Conservation (phyloP, 2,329 filamentous ascomycete genomes). For the Didymella pomorum region DNA sequence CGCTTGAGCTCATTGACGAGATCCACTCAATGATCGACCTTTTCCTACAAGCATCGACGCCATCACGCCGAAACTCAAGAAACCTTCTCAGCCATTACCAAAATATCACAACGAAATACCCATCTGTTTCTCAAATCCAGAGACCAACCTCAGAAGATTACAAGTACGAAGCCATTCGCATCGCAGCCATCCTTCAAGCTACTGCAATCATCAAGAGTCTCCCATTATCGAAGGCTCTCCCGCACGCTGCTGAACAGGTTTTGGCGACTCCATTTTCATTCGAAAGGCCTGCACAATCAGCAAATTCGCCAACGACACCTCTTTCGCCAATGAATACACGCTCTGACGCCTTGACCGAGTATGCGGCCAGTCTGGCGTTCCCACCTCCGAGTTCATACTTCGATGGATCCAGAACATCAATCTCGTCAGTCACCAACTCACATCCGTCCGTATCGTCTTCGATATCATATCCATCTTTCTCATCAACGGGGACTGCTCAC, state of each 20-base stretch:
- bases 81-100: constrained; percentile 31
- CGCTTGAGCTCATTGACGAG: constrained; percentile 38
- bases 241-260: constrained; percentile 14
- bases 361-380: not conserved
- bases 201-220: constrained; percentile 39
- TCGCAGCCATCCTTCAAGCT: constrained; percentile 44
- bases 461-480: constrained; percentile 14
- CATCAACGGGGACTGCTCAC: constrained; percentile 19
- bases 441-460: constrained; percentile 6
- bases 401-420: constrained; percentile 8
- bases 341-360: constrained; percentile 28
- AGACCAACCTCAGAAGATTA: constrained; percentile 32
- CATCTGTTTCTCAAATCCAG: constrained; percentile 21
- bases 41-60: constrained; percentile 34
- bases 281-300: constrained; percentile 14
- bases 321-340: constrained; percentile 19
- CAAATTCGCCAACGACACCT: constrained; percentile 22
- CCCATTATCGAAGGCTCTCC: constrained; percentile 41
- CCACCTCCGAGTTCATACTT: constrained; percentile 16
- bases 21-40: constrained; percentile 43
- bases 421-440: constrained; percentile 19
- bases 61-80: constrained; percentile 26
- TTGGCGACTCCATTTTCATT: too few species aligned
- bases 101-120: constrained; percentile 33
- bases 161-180: constrained; percentile 49